phyloP scores from a whole-genome alignment of 805 yeast genomes.

The Naumovozyma baii region DNA sequence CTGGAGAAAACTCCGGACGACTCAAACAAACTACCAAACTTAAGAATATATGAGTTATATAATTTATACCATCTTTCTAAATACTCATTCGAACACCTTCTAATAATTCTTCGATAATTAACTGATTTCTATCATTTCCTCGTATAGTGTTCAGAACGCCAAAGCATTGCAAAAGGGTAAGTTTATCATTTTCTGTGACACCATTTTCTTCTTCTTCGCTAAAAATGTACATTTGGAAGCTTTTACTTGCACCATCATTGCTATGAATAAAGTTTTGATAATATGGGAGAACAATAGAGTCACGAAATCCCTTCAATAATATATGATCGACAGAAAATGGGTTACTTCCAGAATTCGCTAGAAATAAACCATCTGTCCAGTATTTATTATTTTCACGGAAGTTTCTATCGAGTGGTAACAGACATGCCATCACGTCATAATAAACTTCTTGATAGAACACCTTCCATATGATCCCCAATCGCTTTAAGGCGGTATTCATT shows the following conservation, averaged over 20 bases:
- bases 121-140: conserved; percentile 47
- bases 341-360: conserved; percentile 6
- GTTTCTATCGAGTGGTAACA: conserved; percentile 42
- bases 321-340: conserved; percentile 32
- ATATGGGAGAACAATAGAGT: conserved; percentile 43
- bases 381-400: conserved; percentile 17
- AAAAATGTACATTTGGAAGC: conserved; percentile 27
- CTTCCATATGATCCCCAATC: conserved; percentile 44
- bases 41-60: not conserved
- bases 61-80: conserved; percentile 4
- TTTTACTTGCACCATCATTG: conserved; percentile 26
- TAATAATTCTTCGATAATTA: conserved; percentile 45
- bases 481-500: conserved; percentile 30
- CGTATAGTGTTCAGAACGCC: conserved; percentile 46
- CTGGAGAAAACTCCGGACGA: not conserved
- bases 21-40: not conserved
- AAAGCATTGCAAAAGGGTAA: conserved; percentile 50
- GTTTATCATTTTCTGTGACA: conserved; percentile 34
- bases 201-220: conserved; percentile 34
- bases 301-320: conserved; percentile 41
- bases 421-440: conserved; percentile 50
- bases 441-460: conserved; percentile 45
- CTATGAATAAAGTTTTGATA: conserved; percentile 35
- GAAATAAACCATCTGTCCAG: conserved; percentile 22
- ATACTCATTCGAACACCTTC: conserved; percentile 30